Base-by-base conservation (phyloP, 1,139 yeast genomes). In the Magnusiomyces fungicola region DNA sequence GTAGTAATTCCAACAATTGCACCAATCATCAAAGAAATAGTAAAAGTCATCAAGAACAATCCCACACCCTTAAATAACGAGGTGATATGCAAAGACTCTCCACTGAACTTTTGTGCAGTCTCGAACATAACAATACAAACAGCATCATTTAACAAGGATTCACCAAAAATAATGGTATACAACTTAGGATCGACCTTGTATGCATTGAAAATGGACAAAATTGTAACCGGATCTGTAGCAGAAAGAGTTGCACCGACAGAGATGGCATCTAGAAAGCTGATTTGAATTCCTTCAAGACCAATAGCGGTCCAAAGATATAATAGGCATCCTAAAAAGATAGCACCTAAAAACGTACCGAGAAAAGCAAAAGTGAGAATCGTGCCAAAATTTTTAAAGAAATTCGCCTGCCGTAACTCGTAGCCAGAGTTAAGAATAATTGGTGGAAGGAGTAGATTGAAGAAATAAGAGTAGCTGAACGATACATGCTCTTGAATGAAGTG, bases 61-160 rank as follows among this genome's bases (percentile, higher is more conserved):
- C 97, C 96, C 45, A 89, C 76, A 75, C 98, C 99, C 70, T 88
- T 94, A 65, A 94, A 88, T 47, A 92, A 69, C 18, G 92, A 83
- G 6, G 88, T 74, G 55, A 90, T 73, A 47, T 79, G 79, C 10
- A 92, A 86, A 19, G 77, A 75, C 18, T 48, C 47, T 39, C 96
- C 97, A 61, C 90, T 95, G 66, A 94, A 88, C 67, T 89, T 88
- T 67, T 90, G 97, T 62, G 97, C 90, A 0, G 99, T 94, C 71
- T 94, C 98, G 70, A 94, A 94, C 95, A 94, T 92, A 59, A 94
- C 98, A 65, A 94, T 94, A 55, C 97, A 90, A 55, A 94, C 95
- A 41, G 99, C 98, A 70, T 94, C 99, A 64, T 94, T 94, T 51
- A 94, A 72, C 56, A 94, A 72, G 3, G 96, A 86, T 68, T 94